These are phyloP conservation scores for Rheum nobile DNA, from an alignment of 148 eudicot species.

Conservation along the genomic window DNA sequence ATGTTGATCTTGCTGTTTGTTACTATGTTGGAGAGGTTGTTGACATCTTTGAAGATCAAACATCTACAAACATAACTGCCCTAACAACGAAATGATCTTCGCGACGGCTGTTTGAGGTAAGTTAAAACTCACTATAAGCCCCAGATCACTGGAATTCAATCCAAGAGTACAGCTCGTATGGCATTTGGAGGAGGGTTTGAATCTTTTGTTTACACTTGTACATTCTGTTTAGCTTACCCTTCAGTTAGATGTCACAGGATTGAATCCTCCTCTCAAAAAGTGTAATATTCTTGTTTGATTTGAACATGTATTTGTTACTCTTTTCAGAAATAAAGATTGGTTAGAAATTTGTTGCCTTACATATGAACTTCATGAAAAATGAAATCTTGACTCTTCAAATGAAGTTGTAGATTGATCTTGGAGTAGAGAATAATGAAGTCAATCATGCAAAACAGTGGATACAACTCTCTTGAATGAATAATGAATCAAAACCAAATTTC, in stretches of 20 bases:
- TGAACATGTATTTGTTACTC: background rate
- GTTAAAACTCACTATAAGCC: background rate
- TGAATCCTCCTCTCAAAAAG: background rate
- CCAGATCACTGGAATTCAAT: background rate
- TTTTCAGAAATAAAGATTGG: background rate
- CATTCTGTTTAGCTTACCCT: background rate
- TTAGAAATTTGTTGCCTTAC: background rate
- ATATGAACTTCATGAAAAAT: no score
- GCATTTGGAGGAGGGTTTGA: slow-evolving; percentile 8
- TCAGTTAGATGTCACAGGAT: background rate
- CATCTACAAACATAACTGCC: background rate
- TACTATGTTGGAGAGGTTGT: background rate
- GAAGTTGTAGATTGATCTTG: background rate
- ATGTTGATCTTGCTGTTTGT: slow-evolving; percentile 2
- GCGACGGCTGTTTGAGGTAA: background rate
- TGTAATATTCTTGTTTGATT: background rate
- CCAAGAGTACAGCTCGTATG: background rate
- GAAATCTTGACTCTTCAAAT: no score
- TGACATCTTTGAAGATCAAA: background rate
- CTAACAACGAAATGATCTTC: background rate
- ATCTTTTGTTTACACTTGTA: slow-evolving; percentile 3
- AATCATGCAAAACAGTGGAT: background rate
- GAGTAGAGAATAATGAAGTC: background rate
- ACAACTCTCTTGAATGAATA: slow-evolving; percentile 6
- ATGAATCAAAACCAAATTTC: background rate